Base-by-base conservation (phyloP, 1,284 basidiomycete genomes). In the Malassezia furfur region DNA sequence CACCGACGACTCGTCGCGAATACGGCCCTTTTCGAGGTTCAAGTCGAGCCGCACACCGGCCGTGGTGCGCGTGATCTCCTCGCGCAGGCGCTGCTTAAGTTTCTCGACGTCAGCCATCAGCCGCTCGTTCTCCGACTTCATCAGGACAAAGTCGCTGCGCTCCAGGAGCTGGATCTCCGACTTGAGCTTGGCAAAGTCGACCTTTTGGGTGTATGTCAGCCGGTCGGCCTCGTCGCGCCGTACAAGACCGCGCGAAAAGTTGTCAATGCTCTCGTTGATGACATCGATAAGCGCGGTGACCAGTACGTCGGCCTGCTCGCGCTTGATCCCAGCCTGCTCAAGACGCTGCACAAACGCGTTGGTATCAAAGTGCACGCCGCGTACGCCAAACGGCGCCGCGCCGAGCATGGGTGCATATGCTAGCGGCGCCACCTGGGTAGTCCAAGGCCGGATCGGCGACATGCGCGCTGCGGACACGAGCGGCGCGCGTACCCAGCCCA, bases 161-260 rank as follows among this genome's bases (percentile, higher is more conserved):
- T 96, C 91, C 79, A 90, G 87, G 40, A 98, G 79, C 77, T 96
- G 88, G 30, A 98, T 81, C 74, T 96, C 93, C 15, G 90, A 93
- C 78, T 96, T 96, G 64, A 94, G 84, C 72, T 91, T 86, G 5
- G 91, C 88, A 76, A 98, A 96, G 77, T 96, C 93, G 59, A 98
- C 61, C 49, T 74, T 74, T 45, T 73, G 72, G 2, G 68, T 68
- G 46, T 73, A 74, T 52, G 64, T 65, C 48, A 61, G 65, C 40
- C 67, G 60, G 34, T 73, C 72, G 10, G 66, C 71, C 41, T 74
- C 70, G 46, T 70, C 69, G 32, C 70, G 60, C 15, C 66, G 64
- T 2, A 74, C 67, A 11, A 73, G 63, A n/a, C 63, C 66, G 36
- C 60, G 65, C 39, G 65, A 64, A 17, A 73, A 60, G 48, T 67